These are phyloP conservation scores for Vitis hybrid DNA, from an alignment of 177 flowering plant genomes.

Conservation along the genomic window DNA sequence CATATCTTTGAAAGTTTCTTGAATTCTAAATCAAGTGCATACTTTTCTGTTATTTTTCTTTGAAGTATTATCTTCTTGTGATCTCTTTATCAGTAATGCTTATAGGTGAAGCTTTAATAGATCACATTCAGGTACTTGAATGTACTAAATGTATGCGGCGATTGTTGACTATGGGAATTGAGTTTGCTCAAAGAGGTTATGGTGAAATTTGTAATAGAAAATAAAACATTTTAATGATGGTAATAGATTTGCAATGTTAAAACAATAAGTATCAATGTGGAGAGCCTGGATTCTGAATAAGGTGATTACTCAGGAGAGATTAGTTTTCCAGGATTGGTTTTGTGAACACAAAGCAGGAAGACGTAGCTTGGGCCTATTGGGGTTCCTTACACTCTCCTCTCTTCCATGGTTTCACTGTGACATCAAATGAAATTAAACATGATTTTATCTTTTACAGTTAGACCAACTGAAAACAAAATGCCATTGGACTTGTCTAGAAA, in stretches of 20 bases:
- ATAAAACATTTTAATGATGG: not conserved
- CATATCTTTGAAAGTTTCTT: not conserved
- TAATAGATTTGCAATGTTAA: not conserved
- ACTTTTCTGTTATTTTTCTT: not conserved
- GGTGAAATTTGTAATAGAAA: not conserved
- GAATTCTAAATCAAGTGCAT: not conserved
- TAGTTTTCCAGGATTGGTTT: not conserved
- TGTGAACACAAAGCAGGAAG: not conserved
- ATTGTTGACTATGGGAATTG: not conserved
- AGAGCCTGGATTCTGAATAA: no score
- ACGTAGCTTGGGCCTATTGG: not conserved
- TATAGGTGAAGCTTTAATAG: not conserved
- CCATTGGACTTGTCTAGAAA: no score
- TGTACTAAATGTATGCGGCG: not conserved
- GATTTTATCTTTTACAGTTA: not conserved
- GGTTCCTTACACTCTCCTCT: no score
- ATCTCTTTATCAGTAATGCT: not conserved
- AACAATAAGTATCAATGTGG: no score
- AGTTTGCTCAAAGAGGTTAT: not conserved
- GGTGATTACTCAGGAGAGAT: not conserved
- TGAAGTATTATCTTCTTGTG: not conserved
- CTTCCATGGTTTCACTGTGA: not conserved
- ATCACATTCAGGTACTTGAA: not conserved
- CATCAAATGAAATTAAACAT: not conserved
- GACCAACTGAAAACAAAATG: no score